Base-by-base conservation (phyloP, 768 basidiomycete genomes). In the Lactifluus subvellereus region DNA sequence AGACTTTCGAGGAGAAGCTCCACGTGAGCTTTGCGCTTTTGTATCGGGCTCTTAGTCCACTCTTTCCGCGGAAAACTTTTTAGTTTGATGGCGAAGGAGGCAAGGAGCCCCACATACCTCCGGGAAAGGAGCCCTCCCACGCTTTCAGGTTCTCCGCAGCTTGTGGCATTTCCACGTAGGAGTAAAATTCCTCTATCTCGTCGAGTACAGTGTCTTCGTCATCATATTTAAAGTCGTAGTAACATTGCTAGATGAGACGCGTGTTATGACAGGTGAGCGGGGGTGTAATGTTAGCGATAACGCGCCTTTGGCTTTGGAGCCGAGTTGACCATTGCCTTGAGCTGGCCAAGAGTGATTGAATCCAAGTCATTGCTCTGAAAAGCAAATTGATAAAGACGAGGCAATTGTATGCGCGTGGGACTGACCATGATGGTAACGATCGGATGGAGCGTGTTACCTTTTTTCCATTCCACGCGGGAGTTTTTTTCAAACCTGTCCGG, bases 171-270 rank as follows among this genome's bases (percentile, higher is more conserved):
- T 98, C 96, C 64, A 93, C 86, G 75, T 97, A 99, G 22, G 93
- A 92, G 74, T 96, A 98, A 76, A 98, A 98, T 75, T 99, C 97
- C 62, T 98, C 91, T 43, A 99, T 87, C 73, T 99, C 97, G 69
- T 90, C 89, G 82, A 96, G 87, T 20, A 98, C 86, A 5, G 91
- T 94, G 74, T 97, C 93, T 71, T 96, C 94, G 73, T 98, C 95
- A 68, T 96, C 91, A 72, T 98, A 98, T 64, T 89, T 85, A 75
- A 89, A 97, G 78, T 94, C 92, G 74, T 90, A 97, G 69, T 82
- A 84, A 9, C 85, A 86, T 85, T 90, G 89, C 91, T 93, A 75
- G 69, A 13, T 9, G 52, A 69, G 66, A 55, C 62, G 56, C 32
- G 51, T 3, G 42, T 66, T 30, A 65, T 35, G 38, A 63, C 48